These are phyloP conservation scores for Omphalotus olearius DNA, from an alignment of 1,284 basidiomycete genomes.

Conservation along the genomic window DNA sequence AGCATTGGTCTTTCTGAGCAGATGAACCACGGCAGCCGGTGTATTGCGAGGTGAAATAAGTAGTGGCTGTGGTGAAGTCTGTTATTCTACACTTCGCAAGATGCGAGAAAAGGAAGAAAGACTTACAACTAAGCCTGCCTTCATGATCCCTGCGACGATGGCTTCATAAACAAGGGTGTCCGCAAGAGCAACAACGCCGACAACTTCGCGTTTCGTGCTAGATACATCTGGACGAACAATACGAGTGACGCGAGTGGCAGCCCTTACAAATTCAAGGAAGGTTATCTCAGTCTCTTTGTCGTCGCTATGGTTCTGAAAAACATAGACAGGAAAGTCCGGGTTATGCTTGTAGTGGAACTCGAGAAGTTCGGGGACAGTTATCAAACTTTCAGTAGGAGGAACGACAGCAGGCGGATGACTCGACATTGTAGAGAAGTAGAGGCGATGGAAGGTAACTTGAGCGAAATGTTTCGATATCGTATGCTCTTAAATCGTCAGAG, in stretches of 20 bases:
- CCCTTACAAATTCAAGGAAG: conserved; percentile 13
- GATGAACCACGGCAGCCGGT: conserved; percentile 26
- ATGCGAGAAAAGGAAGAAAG: neutral
- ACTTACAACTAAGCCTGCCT: conserved; percentile 26
- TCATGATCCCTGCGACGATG: conserved; percentile 24
- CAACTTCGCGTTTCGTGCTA: conserved; percentile 23
- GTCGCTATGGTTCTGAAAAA: conserved; percentile 11
- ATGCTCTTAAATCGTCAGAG: too few species aligned
- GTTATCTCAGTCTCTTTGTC: conserved; percentile 5
- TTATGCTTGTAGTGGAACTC: conserved; percentile 12
- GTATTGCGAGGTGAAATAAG: conserved; percentile 35
- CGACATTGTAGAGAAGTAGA: neutral
- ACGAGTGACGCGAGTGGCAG: conserved; percentile 22
- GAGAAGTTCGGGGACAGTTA: conserved; percentile 8
- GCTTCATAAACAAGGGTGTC: conserved; percentile 30
- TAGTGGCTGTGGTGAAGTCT: conserved; percentile 20
- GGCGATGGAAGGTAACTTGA: neutral
- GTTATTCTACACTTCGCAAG: neutral
- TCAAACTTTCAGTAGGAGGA: neutral
- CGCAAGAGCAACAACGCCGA: conserved; percentile 26
- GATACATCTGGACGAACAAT: conserved; percentile 22
- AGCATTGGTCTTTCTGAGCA: conserved; percentile 26
- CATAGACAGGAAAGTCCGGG: conserved; percentile 7
- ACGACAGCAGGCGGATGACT: neutral
- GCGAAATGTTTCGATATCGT: too few species aligned